Conservation (phyloP, 139 green algal species). For the Chlamydomonas incerta region DNA sequence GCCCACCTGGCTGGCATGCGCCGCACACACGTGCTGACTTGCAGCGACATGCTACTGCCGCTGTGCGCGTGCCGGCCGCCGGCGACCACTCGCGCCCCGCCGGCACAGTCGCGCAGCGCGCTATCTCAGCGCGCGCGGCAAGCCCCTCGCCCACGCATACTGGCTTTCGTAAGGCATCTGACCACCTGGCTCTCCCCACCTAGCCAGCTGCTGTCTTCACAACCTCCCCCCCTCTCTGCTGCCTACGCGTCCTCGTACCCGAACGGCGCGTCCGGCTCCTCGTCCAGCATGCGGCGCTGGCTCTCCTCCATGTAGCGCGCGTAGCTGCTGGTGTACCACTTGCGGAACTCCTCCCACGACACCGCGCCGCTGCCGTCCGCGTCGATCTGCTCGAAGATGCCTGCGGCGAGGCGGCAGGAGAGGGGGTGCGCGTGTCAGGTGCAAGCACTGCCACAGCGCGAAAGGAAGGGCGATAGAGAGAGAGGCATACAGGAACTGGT, state of each 20-base stretch:
- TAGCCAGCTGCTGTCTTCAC: too few relatives aligned
- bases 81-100: too few relatives aligned
- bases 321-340: slow-evolving; percentile 29
- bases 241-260: background rate
- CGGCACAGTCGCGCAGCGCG: too few relatives aligned
- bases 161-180: too few relatives aligned
- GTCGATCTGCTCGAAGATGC: slow-evolving; percentile 13
- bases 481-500: background rate
- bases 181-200: too few relatives aligned
- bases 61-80: too few relatives aligned
- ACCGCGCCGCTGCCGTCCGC: slow-evolving; percentile 12
- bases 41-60: too few relatives aligned
- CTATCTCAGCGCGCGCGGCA: too few relatives aligned
- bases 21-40: too few relatives aligned
- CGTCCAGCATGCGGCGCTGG: background rate
- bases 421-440: background rate
- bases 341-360: slow-evolving; percentile 1
- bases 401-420: background rate
- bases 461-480: background rate
- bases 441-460: background rate
- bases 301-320: slow-evolving; percentile 22
- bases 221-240: too few relatives aligned
- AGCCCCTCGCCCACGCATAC: too few relatives aligned
- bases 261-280: background rate
- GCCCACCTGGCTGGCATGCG: too few relatives aligned